Base-by-base conservation (phyloP, 2,329 filamentous ascomycete genomes). In the Gaeumannomyces tritici region DNA sequence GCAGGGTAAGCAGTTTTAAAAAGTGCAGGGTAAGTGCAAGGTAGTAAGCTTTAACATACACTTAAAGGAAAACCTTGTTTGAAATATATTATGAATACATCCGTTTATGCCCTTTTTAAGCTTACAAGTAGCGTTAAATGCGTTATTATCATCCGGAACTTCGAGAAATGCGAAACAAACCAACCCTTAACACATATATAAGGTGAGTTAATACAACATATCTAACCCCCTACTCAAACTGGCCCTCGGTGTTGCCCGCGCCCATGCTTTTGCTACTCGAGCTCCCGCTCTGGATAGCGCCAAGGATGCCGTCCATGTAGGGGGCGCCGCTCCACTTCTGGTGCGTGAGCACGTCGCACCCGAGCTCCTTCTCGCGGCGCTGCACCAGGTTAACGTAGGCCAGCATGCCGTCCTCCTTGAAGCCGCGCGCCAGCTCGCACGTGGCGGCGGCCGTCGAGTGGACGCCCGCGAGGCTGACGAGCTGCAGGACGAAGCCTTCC, bases 361-460 rank as follows among this genome's bases (percentile, higher is more conserved):
- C 90, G 1, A 93, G 77, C 67, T 96, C 93, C 81, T 96, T 96
- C 77, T 99, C 95, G 54, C 88, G 83, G 61, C 86, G 82, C 76
- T 99, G 95, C 54, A 99, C 88, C 0, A 97, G 78, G 64, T 96
- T 90, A n/a, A 98, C 95, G 71, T 99, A 99, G 0, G 95, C 93
- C 70, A 95, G 82, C 95, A 99, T 99, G 62, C 95, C 95, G 62
- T 97, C 89, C 18, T 87, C 84, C 79, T 91, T 96, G 79, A 96
- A 99, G 8, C 80, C 84, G 64, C 84, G 84, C 12, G 91, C 89
- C 24, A 99, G 81, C 77, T 97, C 90, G 63, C 87, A 82, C 24
- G 83, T 83, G 59, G 84, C 83, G 21, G 83, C 82, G 4, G 86
- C 86, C 86, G 55, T 82, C 88, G 83, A 86, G 73, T 89, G 86